Evolutionary conservation across 1,139 yeast genomes (phyloP).

Genomic region (Debaryomycetaceae sp.): DNA sequence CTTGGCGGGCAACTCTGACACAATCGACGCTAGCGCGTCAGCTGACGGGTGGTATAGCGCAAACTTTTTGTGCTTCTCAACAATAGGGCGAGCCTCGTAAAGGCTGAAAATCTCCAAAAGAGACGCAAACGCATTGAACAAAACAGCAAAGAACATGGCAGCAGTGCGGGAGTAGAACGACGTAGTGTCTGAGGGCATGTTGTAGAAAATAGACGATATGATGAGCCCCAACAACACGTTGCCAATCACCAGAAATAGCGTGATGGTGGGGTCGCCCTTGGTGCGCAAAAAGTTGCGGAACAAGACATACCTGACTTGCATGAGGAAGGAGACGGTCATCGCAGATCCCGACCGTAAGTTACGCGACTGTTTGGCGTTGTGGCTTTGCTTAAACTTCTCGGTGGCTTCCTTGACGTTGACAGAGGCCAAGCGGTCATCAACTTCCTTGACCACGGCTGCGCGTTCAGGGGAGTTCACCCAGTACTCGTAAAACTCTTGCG

Average conservation of each 20-base stretch:
- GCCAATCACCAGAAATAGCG: slow-evolving; percentile 55
- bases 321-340: slow-evolving; percentile 58
- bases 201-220: slow-evolving; percentile 72
- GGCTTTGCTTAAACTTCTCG: slow-evolving; percentile 43
- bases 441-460: slow-evolving; percentile 12
- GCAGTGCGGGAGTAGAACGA: slow-evolving; percentile 69
- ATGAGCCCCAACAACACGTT: slow-evolving; percentile 67
- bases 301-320: slow-evolving; percentile 62
- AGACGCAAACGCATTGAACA: slow-evolving; percentile 74
- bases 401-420: slow-evolving; percentile 15
- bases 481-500: slow-evolving; percentile 21
- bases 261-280: slow-evolving; percentile 63
- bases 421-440: slow-evolving; percentile 17
- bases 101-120: slow-evolving; percentile 68
- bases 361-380: slow-evolving; percentile 55
- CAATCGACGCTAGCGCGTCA: slow-evolving; percentile 65
- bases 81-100: slow-evolving; percentile 70
- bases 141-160: slow-evolving; percentile 69
- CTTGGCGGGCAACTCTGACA: slow-evolving; percentile 67
- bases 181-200: slow-evolving; percentile 35
- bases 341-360: slow-evolving; percentile 52
- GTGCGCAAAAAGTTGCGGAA: slow-evolving; percentile 61
- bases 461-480: slow-evolving; percentile 24
- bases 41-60: slow-evolving; percentile 78
- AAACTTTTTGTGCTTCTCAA: slow-evolving; percentile 73